Base-by-base conservation (phyloP, 352 stramenopile genomes). In the Pythium rishiriense region DNA sequence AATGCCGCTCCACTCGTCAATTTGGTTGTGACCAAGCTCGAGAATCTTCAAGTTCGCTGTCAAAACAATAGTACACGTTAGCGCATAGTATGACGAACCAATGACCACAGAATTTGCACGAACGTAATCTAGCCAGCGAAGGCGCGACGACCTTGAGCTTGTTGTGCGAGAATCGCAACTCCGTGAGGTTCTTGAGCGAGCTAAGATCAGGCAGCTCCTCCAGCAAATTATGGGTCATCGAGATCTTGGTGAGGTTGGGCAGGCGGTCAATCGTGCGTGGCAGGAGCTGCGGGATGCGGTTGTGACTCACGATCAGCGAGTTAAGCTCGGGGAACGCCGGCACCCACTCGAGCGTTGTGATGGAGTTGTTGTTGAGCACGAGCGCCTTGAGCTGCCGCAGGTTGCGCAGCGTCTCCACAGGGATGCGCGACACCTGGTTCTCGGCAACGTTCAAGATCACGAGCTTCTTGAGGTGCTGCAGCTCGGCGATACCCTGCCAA, bases 301-400 rank as follows among this genome's bases (percentile, higher is more conserved):
- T 95, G 62, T 94, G 77, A 72, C 85, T 94, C 51, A 95, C 74
- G 54, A 95, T 92, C 22, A 95, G 69, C 53, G 87, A 93, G 71
- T 91, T 94, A 11, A 95, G 74, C 41, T 92, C 79, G 21, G 81
- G 75, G 28, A 95, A 68, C 52, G 84, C 86, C 0, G 87, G 87
- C 22, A 95, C 55, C 87, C 87, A 95, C 45, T 94, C 87, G n/a
- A 95, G 63, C 25, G 83, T 79, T 31, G 80, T 85, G 48, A 95
- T 93, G 33, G 77, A 68, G 67, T 95, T 95, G 65, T 90, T 91
- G 64, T 93, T 95, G 21, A 95, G 76, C 60, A 95, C 82, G 2
- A 93, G 75, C 50, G 82, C 87, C 64, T 94, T 94, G 45, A 95
- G 76, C 29, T 76, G 72, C 39, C 76, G 74, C 60, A 91, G 57